These are phyloP conservation scores for Neurospora discreta DNA, from an alignment of 495 filamentous ascomycete genomes.

Conservation along the genomic window DNA sequence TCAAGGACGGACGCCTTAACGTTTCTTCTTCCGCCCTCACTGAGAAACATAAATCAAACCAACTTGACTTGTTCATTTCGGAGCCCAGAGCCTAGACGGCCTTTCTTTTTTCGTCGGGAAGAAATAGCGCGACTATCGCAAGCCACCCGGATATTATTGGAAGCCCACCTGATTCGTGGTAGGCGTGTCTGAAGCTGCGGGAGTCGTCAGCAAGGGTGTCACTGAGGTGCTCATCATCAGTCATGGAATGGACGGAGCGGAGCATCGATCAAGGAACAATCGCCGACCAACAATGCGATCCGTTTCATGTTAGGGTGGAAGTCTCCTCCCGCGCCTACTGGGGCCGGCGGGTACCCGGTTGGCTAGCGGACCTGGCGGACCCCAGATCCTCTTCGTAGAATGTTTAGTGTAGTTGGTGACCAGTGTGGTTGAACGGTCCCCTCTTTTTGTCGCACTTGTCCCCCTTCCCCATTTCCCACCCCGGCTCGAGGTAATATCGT, in stretches of 20 bases:
- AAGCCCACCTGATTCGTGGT: not conserved
- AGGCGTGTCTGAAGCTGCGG: not conserved
- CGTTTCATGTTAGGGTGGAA: conserved; percentile 10
- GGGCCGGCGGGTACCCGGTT: not conserved
- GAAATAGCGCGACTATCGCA: not conserved
- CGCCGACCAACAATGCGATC: not conserved
- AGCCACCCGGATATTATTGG: not conserved
- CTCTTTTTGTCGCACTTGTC: not conserved
- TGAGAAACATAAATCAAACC: not conserved
- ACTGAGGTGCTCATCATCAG: not conserved
- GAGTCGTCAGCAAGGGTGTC: not conserved
- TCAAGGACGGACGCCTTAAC: not conserved
- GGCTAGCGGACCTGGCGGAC: not conserved
- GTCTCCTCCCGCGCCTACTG: not conserved
- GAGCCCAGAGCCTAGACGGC: not conserved
- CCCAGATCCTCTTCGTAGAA: not conserved
- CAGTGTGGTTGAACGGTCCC: not conserved
- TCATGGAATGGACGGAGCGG: not conserved
- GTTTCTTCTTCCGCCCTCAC: not conserved
- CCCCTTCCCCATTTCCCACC: not conserved
- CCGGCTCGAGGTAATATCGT: not conserved
- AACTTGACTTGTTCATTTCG: not conserved
- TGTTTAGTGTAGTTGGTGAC: not conserved
- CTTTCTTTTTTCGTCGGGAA: not conserved
- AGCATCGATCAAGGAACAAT: not conserved